Conservation (phyloP, 2,329 filamentous ascomycete genomes). For the Beauveria scarabaeidicola region DNA sequence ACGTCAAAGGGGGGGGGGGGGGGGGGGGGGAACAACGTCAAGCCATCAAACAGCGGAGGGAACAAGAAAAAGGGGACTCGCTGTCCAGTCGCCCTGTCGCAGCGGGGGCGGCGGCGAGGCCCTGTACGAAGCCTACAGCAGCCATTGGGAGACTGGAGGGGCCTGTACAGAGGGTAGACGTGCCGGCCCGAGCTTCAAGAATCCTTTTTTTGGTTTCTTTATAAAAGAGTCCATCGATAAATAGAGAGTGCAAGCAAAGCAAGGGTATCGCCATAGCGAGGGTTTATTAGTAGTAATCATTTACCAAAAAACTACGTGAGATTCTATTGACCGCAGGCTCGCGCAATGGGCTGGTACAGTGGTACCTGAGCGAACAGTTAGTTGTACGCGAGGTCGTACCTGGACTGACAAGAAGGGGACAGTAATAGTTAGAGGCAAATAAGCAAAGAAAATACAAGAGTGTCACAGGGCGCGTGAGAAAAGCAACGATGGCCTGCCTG, state of each 20-base stretch:
- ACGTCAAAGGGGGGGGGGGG: background rate
- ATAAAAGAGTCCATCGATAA: too few relatives aligned
- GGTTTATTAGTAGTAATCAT: background rate
- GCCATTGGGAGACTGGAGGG: background rate
- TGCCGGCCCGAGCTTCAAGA: background rate
- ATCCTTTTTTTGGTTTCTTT: background rate
- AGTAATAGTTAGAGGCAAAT: background rate
- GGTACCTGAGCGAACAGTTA: background rate
- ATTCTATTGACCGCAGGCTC: background rate
- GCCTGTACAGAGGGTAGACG: background rate
- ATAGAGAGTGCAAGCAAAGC: background rate
- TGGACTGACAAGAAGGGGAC: background rate
- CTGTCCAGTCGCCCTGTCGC: background rate
- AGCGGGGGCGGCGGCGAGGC: background rate
- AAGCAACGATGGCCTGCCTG: background rate
- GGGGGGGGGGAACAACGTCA: background rate
- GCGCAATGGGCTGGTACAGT: background rate
- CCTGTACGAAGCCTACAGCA: background rate
- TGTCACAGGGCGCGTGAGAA: slow-evolving; percentile 1
- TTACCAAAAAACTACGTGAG: background rate
- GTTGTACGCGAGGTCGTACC: background rate
- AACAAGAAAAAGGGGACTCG: background rate
- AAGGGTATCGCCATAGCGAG: background rate
- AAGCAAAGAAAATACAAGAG: background rate
- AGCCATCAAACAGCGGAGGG: background rate